A percentile compares a stretch with the other conserved stretches of the same genome.
phyloP scores from a whole-genome alignment of 2,329 filamentous ascomycete species.

The Blastomyces parvus region DNA sequence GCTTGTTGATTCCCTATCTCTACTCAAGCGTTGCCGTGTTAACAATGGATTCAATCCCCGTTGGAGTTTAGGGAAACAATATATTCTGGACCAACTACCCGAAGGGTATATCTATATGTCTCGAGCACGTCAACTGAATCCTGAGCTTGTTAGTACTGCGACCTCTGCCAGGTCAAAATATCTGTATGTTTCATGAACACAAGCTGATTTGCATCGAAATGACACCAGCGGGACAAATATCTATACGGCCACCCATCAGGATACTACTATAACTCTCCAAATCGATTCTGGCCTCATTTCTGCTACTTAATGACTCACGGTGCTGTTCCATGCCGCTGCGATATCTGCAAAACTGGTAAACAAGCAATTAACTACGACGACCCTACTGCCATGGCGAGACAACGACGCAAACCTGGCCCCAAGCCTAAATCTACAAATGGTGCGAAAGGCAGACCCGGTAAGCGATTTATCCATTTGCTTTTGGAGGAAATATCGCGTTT shows the following conservation, averaged over 20 bases:
- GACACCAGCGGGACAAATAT: conserved; percentile 43
- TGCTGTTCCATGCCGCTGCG: conserved; percentile 41
- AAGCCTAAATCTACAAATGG: background rate
- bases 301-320: conserved; percentile 44
- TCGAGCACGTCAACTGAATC: conserved; percentile 36
- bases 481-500: background rate
- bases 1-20: background rate
- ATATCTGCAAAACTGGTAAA: conserved; percentile 33
- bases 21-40: background rate
- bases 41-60: background rate
- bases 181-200: background rate
- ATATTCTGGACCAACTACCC: conserved; percentile 46
- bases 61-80: conserved; percentile 31
- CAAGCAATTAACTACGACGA: conserved; percentile 10
- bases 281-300: conserved; percentile 50
- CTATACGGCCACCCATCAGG: conserved; percentile 49
- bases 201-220: background rate
- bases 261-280: conserved; percentile 44
- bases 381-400: conserved; percentile 3
- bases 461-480: background rate
- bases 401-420: background rate
- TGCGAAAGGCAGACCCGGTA: background rate
- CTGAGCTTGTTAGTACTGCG: conserved; percentile 23
- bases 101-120: conserved; percentile 46
- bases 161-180: background rate